These are phyloP conservation scores for Akebia trifoliata DNA, from an alignment of 164 flowering plant genomes.

Conservation along the genomic window DNA sequence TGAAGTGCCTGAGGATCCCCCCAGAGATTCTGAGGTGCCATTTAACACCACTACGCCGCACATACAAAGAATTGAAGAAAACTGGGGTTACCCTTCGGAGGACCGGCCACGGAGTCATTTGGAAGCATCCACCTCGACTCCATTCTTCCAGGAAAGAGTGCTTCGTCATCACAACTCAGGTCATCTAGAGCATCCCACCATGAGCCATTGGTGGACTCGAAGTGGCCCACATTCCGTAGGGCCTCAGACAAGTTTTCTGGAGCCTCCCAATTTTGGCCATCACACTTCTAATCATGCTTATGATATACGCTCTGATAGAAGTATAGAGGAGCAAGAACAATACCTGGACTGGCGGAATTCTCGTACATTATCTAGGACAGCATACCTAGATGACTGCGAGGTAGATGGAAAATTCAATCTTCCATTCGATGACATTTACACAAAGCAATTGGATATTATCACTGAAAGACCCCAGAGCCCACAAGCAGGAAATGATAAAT, in stretches of 20 bases:
- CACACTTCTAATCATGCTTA: constrained; percentile 4
- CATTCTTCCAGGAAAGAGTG: constrained; percentile 51
- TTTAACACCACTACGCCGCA: constrained; percentile 10
- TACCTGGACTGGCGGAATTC: constrained; percentile 48
- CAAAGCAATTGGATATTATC: constrained; percentile 34
- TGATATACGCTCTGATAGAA: constrained; percentile 46
- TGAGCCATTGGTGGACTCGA: constrained; percentile 89
- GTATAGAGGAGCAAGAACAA: constrained; percentile 53
- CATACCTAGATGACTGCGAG: constrained; percentile 38
- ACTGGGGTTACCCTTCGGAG: constrained; percentile 37
- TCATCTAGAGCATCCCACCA: constrained; percentile 13
- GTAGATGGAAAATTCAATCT: constrained; percentile 55
- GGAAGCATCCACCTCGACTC: constrained; percentile 69
- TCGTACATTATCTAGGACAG: constrained; percentile 33
- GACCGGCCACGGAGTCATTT: constrained; percentile 43
- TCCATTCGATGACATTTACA: constrained; percentile 72
- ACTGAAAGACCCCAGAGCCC: constrained; percentile 20
- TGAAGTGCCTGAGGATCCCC: constrained; percentile 27
- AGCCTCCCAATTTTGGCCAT: too few species aligned
- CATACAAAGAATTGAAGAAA: constrained; percentile 25
- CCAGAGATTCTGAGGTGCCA: constrained; percentile 35
- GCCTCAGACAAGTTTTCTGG: constrained; percentile 63
- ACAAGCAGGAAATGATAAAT: constrained; percentile 14
- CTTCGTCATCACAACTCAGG: constrained; percentile 40
- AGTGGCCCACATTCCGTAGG: constrained; percentile 21